A percentile compares a stretch with the other conserved stretches of the same genome.
These are phyloP conservation scores for Apiotrichum brassicae DNA, from an alignment of 1,284 basidiomycete genomes.

Conservation along the genomic window DNA sequence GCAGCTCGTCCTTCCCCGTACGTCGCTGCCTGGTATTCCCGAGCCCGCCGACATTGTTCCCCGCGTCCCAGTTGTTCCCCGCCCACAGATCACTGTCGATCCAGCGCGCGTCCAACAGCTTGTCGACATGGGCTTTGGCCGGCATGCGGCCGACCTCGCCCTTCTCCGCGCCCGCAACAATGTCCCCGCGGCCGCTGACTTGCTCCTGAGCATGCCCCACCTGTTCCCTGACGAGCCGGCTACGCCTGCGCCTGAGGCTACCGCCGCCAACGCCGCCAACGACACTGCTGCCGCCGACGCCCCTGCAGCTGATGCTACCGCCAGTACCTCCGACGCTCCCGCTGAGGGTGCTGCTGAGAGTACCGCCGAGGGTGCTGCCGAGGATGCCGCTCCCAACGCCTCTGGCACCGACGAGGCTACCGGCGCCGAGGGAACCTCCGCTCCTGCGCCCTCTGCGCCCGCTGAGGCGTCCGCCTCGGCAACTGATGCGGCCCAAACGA, in stretches of 20 bases:
- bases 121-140: conserved; percentile 94
- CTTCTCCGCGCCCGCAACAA: conserved; percentile 81
- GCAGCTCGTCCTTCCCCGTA: conserved; percentile 48
- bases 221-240: conserved; percentile 51
- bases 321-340: not conserved
- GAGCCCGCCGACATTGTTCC: no score
- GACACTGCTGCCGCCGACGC: conserved; percentile 13
- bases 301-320: not conserved
- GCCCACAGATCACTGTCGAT: conserved; percentile 52
- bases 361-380: not conserved
- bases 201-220: conserved; percentile 76
- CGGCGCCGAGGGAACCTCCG: no score
- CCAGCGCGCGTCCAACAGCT: conserved; percentile 72
- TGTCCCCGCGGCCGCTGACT: conserved; percentile 79
- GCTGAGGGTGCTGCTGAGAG: not conserved
- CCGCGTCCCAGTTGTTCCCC: conserved; percentile 2
- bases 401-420: no score
- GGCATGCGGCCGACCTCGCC: conserved; percentile 75
- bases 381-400: not conserved
- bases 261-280: conserved; percentile 10
- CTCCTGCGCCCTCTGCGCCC: not conserved
- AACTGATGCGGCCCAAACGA: no score
- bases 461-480: conserved; percentile 1
- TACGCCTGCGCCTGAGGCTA: conserved; percentile 1
- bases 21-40: conserved; percentile 6